Evolutionary conservation across 1,284 basidiomycete genomes (phyloP), one percentile per base, ranked within the genome.

Genomic region (Ganoderma boninense): DNA sequence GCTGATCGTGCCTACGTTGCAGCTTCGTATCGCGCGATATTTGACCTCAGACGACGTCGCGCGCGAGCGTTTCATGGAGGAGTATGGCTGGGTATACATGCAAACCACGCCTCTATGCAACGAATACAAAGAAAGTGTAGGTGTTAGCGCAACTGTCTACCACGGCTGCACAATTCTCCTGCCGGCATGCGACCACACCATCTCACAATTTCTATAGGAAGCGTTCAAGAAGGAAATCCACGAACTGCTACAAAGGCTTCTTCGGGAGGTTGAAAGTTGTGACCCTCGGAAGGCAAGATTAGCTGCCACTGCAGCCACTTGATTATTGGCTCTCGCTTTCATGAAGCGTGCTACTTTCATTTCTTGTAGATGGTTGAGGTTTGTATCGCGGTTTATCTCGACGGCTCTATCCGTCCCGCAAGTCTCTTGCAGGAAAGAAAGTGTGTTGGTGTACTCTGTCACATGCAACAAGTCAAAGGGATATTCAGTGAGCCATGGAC

Each of bases 71-170:
- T 87, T 88, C 83, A 75, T 87, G 76, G 76, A 70, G 18, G 82
- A 88, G 65, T 89, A 83, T 76, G 79, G 79, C 0, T 92, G 90
- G 91, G 82, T 82, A 0, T 88, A 82, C 81, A 80, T 82, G 68
- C 83, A 86, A 69, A 84, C 84, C 32, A 74, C 80, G 26, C 82
- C 84, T 10, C 79, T 90, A 68, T 77, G 80, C 52, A 74, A 82
- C 0, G 77, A 80, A 7, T 87, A 81, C 74, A 77, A 79, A 26
- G n/a, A 62, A 43, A 62, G 38, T 20, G 60, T 62, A 44, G 20
- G 60, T 44, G 7, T 26, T 18, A 18, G 4, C 6, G 4, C 35
- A 5, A 7, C 40, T 6, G 38, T n/a, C 40, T 10, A 29, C 7
- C 20, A 7, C 5, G 14, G 29, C 7, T n/a, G 40, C 40, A n/a